Percentiles rank a stretch among this genome's conserved stretches.
Conservation (phyloP, 306 rosid species). For the Inga leiocalycina region DNA sequence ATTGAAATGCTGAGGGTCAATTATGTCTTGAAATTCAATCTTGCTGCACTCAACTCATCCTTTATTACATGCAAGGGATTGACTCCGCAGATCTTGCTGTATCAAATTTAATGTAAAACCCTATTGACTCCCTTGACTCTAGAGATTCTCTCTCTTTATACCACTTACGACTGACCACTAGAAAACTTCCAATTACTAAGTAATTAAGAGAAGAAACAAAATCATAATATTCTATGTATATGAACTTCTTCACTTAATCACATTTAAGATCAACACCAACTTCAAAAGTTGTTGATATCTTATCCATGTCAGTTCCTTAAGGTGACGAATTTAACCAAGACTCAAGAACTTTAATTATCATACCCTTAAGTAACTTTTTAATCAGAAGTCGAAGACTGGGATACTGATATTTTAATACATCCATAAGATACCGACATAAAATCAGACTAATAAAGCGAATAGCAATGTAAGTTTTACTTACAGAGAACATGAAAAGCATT, state of each 20-base stretch:
- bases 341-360: background rate
- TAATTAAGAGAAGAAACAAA: background rate
- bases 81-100: background rate
- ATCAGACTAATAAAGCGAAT: background rate
- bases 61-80: background rate
- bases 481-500: constrained; percentile 93
- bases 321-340: background rate
- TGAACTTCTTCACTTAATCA: background rate
- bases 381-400: background rate
- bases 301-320: background rate
- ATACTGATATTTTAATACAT: background rate
- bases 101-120: background rate
- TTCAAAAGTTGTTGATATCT: background rate
- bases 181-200: background rate
- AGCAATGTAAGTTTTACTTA: constrained; percentile 39
- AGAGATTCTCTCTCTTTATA: background rate
- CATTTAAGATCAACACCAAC: background rate
- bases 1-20: background rate
- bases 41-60: background rate
- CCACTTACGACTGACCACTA: background rate
- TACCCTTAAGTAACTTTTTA: background rate
- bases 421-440: background rate
- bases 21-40: background rate
- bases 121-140: background rate
- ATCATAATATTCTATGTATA: background rate